phyloP scores from a whole-genome alignment of 2,329 filamentous ascomycete genomes.

The Aspergillus sp. region DNA sequence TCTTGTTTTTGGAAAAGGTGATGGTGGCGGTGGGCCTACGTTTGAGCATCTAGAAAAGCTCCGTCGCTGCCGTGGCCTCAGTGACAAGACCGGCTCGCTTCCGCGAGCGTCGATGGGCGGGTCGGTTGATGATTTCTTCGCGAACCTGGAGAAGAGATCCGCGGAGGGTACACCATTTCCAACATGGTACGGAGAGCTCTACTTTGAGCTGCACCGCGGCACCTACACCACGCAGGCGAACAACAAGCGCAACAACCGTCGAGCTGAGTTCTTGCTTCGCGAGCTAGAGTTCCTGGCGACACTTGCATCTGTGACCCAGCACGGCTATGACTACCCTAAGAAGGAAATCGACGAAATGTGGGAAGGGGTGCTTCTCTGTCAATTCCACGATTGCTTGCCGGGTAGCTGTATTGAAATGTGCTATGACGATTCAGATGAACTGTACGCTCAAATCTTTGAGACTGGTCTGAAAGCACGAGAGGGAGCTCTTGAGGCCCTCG shows the following conservation, averaged over 20 bases:
- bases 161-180: conserved; percentile 68
- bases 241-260: conserved; percentile 93
- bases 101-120: conserved; percentile 86
- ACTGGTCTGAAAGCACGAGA: conserved; percentile 71
- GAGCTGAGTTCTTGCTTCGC: conserved; percentile 78
- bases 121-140: conserved; percentile 94
- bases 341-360: conserved; percentile 93
- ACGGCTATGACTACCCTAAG: conserved; percentile 85
- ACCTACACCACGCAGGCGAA: conserved; percentile 98
- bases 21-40: conserved; percentile 92
- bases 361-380: conserved; percentile 87
- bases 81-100: conserved; percentile 78
- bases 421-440: conserved; percentile 89
- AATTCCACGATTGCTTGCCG: conserved; percentile 96
- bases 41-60: conserved; percentile 95
- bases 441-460: conserved; percentile 80
- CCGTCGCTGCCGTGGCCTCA: conserved; percentile 84
- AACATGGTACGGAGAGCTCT: conserved; percentile 97
- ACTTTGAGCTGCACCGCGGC: conserved; percentile 95
- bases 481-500: conserved; percentile 67
- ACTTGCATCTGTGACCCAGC: conserved; percentile 69
- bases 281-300: conserved; percentile 88
- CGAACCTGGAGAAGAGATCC: conserved; percentile 75
- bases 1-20: conserved; percentile 93
- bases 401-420: conserved; percentile 97